phyloP scores from a whole-genome alignment of 305 asterid genomes.

The Rubia balearica region DNA sequence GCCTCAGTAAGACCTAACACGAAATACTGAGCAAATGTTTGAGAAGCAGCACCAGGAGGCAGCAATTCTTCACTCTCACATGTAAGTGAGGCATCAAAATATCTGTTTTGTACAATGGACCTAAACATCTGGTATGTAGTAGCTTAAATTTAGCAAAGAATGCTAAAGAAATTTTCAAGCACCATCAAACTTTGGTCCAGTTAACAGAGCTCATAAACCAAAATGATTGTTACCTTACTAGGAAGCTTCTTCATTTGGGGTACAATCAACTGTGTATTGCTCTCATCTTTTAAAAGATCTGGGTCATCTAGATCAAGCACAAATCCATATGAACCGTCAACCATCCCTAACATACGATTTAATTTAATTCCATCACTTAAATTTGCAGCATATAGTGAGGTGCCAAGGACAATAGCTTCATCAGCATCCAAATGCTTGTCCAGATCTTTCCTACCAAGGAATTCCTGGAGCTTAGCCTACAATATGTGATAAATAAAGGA shows the following conservation, averaged over 20 bases:
- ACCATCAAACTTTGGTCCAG: background rate
- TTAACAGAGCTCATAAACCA: background rate
- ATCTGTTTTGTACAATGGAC: constrained; percentile 73
- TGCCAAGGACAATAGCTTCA: constrained; percentile 93
- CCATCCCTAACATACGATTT: no score
- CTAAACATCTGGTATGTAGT: constrained; percentile 65
- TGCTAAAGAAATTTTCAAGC: background rate
- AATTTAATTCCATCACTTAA: no score
- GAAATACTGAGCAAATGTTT: constrained; percentile 68
- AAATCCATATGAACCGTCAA: no score
- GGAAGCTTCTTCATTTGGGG: constrained; percentile 97
- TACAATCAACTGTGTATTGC: constrained; percentile 69
- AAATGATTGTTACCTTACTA: constrained; percentile 55
- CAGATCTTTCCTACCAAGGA: constrained; percentile 89
- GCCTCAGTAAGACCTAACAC: constrained; percentile 80
- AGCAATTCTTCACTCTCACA: constrained; percentile 73
- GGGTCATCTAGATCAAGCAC: constrained; percentile 64
- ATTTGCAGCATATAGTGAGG: constrained; percentile 38
- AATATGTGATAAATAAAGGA: constrained; percentile 17
- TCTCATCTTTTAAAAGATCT: constrained; percentile 77
- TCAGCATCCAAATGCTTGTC: constrained; percentile 94
- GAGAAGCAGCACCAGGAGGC: constrained; percentile 73
- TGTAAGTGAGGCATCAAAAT: constrained; percentile 86
- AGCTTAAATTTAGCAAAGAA: background rate
- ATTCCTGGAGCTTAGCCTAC: constrained; percentile 96